phyloP scores from a whole-genome alignment of 176 grass and related monocot species.

The Elaeis guineensis region DNA sequence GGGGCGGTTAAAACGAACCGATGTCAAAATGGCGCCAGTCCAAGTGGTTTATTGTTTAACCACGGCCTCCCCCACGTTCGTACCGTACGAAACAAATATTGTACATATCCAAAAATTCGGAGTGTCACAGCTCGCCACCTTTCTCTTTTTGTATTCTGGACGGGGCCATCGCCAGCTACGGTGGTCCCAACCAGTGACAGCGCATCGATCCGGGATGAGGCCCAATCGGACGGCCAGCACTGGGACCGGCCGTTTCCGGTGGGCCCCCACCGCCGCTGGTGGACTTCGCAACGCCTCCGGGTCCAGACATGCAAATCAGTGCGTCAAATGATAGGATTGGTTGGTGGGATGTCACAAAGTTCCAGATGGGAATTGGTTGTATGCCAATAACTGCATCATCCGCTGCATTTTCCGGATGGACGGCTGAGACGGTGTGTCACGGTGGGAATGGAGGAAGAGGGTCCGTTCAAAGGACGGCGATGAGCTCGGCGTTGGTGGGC shows the following conservation, averaged over 20 bases:
- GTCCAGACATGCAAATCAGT: neutral
- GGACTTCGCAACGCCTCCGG: neutral
- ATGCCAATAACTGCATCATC: neutral
- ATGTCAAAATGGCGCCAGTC: no score
- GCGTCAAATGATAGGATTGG: conserved; percentile 6
- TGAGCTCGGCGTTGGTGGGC: no score
- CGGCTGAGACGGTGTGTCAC: no score
- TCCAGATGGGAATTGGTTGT: neutral
- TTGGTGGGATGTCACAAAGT: neutral
- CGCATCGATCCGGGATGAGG: no score
- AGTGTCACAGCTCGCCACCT: conserved; percentile 15
- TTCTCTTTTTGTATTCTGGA: conserved; percentile 9
- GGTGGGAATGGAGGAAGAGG: no score
- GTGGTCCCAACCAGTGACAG: neutral
- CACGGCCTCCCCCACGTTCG: no score
- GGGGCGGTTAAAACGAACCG: no score
- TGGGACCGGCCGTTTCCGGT: neutral
- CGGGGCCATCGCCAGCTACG: conserved; percentile 10
- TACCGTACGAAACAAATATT: no score
- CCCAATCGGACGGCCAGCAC: neutral
- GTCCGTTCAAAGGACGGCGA: no score
- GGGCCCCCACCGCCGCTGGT: neutral
- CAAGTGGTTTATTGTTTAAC: no score
- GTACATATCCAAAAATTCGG: conserved; percentile 9
- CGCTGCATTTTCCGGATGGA: neutral